Base-by-base conservation (phyloP, 768 basidiomycete genomes). In the Termitomyces sp. region DNA sequence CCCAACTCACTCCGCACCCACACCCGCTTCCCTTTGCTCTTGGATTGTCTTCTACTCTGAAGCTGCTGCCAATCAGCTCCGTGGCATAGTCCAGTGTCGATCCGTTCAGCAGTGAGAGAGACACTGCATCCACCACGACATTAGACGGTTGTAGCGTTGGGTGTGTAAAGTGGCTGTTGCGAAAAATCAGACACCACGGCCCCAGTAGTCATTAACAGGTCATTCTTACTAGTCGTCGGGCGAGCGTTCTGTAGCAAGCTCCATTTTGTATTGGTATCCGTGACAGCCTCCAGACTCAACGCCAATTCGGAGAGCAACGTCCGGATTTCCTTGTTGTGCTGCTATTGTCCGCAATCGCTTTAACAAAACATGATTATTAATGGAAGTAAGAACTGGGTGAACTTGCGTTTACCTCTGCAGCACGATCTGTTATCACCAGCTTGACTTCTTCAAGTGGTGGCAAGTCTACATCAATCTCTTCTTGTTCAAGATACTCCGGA, bases 251-350 rank as follows among this genome's bases (percentile, higher is more conserved):
- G 78, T 79, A 2, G 90, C 88, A 4, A 98, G 80, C 57, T 89
- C 86, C 81, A 98, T 84, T 65, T 91, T 95, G 72, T 98, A 97
- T 67, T 97, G 94, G 71, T 98, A 98, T 39, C 96, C 96, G 69
- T 98, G 95, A 68, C 96, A 98, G 20, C 96, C 96, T 12, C 96
- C 96, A 12, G 89, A 92, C 66, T 97, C 94, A 27, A 98, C 93
- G 1, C 86, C 78, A 63, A 98, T 81, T 62, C 95, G 78, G 24
- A 98, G 76, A 4, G 88, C 91, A 22, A 91, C 78, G 51, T 82
- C 67, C 0, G 84, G 71, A 63, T 89, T 80, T 11, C 83, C 76
- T 67, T 90, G 82, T 41, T 84, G 77, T n/a, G 77, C 66, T 11
- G 90, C 81, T 58, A 97, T 91, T 46, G 74, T 71, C 46, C 79